Conservation (phyloP, 2,329 filamentous ascomycete species). For the Alternaria postmessia region DNA sequence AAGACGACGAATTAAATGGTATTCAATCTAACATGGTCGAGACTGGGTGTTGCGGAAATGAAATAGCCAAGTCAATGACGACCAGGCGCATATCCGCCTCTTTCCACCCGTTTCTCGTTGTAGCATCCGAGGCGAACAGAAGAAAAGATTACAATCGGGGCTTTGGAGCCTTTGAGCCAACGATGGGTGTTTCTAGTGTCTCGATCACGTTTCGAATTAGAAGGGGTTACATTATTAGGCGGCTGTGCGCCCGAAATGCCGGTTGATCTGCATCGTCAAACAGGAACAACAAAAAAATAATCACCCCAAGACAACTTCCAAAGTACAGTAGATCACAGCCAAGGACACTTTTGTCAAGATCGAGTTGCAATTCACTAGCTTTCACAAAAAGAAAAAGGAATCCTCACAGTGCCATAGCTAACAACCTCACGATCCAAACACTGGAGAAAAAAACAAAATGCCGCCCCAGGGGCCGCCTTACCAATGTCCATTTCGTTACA, state of each 20-base stretch:
- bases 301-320: neutral
- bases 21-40: slow-evolving; percentile 16
- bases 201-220: slow-evolving; percentile 23
- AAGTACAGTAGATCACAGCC: neutral
- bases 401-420: too few relatives aligned
- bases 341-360: neutral
- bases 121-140: neutral
- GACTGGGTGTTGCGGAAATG: neutral
- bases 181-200: neutral
- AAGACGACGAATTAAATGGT: neutral
- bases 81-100: slow-evolving; percentile 2
- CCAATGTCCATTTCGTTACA: neutral
- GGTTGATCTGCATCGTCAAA: slow-evolving; percentile 10
- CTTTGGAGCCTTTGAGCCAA: neutral
- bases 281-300: neutral
- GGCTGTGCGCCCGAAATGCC: slow-evolving; percentile 10
- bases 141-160: neutral
- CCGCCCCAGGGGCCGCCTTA: neutral
- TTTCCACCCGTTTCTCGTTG: neutral
- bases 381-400: too few relatives aligned
- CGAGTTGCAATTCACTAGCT: neutral
- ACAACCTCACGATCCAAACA: too few relatives aligned
- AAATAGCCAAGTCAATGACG: slow-evolving; percentile 14
- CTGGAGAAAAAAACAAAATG: too few relatives aligned
- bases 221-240: neutral